A percentile compares a stretch with the other conserved stretches of the same genome.
Evolutionary conservation across 805 yeast genomes (phyloP).

Genomic region (Saccharomycopsis guyanensis): DNA sequence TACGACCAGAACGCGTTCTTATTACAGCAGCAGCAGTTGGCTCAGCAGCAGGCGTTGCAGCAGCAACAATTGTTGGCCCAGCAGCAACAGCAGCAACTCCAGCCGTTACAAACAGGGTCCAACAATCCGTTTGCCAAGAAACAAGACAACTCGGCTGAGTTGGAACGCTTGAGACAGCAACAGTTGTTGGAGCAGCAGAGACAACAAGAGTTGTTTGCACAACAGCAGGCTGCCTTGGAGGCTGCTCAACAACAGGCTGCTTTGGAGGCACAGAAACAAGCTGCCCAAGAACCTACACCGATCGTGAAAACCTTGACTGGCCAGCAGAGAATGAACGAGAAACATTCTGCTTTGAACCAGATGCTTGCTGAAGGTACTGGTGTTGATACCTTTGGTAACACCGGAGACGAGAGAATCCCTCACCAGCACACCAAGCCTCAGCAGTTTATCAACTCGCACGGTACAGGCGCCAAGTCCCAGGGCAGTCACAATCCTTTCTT

Average conservation of each 20-base stretch:
- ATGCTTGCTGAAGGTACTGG: slow-evolving; percentile 84
- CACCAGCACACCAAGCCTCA: slow-evolving; percentile 85
- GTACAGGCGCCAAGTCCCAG: slow-evolving; percentile 63
- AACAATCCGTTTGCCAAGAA: slow-evolving; percentile 67
- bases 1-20: slow-evolving; percentile 22
- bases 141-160: slow-evolving; percentile 15
- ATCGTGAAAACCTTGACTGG: slow-evolving; percentile 44
- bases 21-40: slow-evolving; percentile 30
- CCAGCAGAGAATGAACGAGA: slow-evolving; percentile 45
- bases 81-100: slow-evolving; percentile 32
- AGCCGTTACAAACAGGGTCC: slow-evolving; percentile 60
- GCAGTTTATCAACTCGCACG: slow-evolving; percentile 78
- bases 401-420: slow-evolving; percentile 77
- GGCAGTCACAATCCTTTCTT: slow-evolving; percentile 33
- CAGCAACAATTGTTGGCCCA: slow-evolving; percentile 35
- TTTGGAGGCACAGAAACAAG: slow-evolving; percentile 27
- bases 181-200: slow-evolving; percentile 16
- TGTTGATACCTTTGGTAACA: slow-evolving; percentile 87
- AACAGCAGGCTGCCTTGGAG: slow-evolving; percentile 7
- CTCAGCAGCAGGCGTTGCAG: slow-evolving; percentile 30
- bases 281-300: slow-evolving; percentile 32
- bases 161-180: slow-evolving; percentile 20
- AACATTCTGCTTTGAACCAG: slow-evolving; percentile 65
- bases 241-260: slow-evolving; percentile 19
- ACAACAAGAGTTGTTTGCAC: slow-evolving; percentile 22